Conservation (phyloP, 345 rosid species). For the Geranium rotundifolium region DNA sequence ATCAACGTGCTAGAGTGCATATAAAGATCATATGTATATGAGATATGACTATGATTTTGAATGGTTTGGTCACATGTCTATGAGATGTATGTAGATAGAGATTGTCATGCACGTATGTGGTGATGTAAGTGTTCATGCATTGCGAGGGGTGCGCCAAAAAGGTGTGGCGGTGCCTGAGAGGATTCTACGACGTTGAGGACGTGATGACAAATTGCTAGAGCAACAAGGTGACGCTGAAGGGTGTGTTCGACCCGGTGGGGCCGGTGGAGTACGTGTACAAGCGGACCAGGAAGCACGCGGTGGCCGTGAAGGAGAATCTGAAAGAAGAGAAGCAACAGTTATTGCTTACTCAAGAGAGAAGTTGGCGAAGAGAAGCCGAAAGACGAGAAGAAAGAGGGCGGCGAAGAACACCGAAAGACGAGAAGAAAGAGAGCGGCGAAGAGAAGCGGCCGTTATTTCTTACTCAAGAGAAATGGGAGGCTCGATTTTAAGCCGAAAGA, state of each 20-base stretch:
- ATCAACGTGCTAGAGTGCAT: too few species aligned
- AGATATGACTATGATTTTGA: too few species aligned
- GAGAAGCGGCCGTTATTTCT: too few species aligned
- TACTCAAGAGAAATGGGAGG: too few species aligned
- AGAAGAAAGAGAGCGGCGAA: background rate
- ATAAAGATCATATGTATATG: too few species aligned
- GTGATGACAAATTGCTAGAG: slow-evolving; percentile 69
- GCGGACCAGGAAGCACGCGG: slow-evolving; percentile 74
- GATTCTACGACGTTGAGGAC: slow-evolving; percentile 84
- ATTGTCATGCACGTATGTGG: slow-evolving; percentile 66
- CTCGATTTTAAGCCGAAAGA: too few species aligned
- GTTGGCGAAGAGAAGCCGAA: too few species aligned
- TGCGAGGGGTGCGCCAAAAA: slow-evolving; percentile 97
- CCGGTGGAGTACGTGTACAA: slow-evolving; percentile 64
- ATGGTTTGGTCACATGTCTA: too few species aligned
- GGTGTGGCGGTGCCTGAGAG: slow-evolving; percentile 59
- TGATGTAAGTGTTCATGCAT: slow-evolving; percentile 83
- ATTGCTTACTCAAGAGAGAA: too few species aligned
- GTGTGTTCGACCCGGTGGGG: slow-evolving; percentile 56
- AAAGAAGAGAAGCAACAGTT: too few species aligned
- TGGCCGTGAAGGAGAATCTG: slow-evolving; percentile 47
- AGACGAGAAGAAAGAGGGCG: background rate
- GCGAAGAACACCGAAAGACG: background rate
- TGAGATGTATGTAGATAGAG: too few species aligned
- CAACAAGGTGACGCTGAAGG: slow-evolving; percentile 74